Evolutionary conservation across 1,284 basidiomycete species (phyloP), one percentile per base, ranked within the genome.

Genomic region (Bondarzewia mesenterica): DNA sequence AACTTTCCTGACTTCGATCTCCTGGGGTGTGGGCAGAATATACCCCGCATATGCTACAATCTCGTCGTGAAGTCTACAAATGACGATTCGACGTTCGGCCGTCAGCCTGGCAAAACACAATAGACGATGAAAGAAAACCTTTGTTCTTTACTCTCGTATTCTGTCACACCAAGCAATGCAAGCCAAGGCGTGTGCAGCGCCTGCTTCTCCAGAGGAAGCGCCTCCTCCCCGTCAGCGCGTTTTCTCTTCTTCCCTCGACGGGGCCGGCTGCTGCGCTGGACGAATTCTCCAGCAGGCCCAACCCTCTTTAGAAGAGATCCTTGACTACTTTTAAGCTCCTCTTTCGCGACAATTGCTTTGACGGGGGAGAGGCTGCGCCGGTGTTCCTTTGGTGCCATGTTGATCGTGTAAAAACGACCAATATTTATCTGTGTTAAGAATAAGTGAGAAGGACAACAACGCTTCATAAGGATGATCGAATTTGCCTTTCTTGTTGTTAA

Each of bases 61-160:
- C 63, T 89, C 85, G 48, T 75, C 65, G 57, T 85, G 83, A 37
- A 89, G 62, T 65, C 84, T 87, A 54, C 8, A 44, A 10, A 26
- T n/a, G 39, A 38, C 36, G 50, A 21, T 18, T 7, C 14, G 26
- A 42, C n/a, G 18, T 37, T 8, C 35, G 10, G 4, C 21, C 12
- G 5, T 27, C 16, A 42, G n/a, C 21, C 42, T 7, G 22, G 27
- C 20, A 29, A 8, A 38, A 37, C 12, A 26, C 16, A n/a, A n/a
- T 35, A 22, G 18, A 40, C 20, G 42, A 18, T 7, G 7, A 36
- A 25, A 16, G 50, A 57, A 27, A 27, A 65, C 68, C 64, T 62
- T 51, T 70, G 62, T 49, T 71, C 64, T 40, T 59, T 60, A 51
- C 54, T 63, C 47, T 61, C 59, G 38, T 61, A 60, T 46, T 52